Percentiles rank a stretch among this genome's conserved stretches.
These are phyloP conservation scores for Pseudogymnoascus sp. DNA, from an alignment of 2,329 filamentous ascomycete species.

Conservation along the genomic window DNA sequence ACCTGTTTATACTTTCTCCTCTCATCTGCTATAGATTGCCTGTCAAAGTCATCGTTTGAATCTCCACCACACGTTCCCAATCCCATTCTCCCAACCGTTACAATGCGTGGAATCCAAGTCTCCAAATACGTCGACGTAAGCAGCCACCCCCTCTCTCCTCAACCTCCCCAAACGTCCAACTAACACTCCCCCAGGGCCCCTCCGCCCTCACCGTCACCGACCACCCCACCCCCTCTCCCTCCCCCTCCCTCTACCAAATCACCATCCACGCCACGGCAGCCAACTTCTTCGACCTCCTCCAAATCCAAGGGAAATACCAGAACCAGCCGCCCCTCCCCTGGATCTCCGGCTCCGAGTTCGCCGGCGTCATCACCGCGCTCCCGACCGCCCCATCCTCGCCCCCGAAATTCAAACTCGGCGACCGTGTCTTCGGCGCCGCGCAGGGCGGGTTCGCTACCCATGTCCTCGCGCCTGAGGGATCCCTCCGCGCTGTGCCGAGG, in stretches of 20 bases:
- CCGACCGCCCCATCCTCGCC: conserved; percentile 40
- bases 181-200: conserved; percentile 49
- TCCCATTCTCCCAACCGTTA: neutral
- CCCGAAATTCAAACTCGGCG: conserved; percentile 65
- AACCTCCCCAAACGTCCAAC: neutral
- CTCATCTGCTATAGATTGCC: neutral
- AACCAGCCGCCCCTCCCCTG: conserved; percentile 79
- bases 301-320: conserved; percentile 94
- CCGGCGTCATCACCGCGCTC: conserved; percentile 63
- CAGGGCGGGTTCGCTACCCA: conserved; percentile 84
- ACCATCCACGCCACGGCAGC: conserved; percentile 78
- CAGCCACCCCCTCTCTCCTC: neutral
- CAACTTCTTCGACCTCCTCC: conserved; percentile 96
- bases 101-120: conserved; percentile 69
- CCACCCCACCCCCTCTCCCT: conserved; percentile 66
- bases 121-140: conserved; percentile 65
- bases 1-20: neutral
- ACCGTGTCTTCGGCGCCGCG: conserved; percentile 75
- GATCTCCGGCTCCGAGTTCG: conserved; percentile 81
- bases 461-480: conserved; percentile 56
- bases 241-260: conserved; percentile 72
- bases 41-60: neutral
- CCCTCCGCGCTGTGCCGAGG: conserved; percentile 64
- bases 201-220: conserved; percentile 67
- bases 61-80: neutral